A percentile compares a stretch with the other conserved stretches of the same genome.
Conservation (phyloP, 2,329 filamentous ascomycete species). For the Colletotrichum cuscutae region DNA sequence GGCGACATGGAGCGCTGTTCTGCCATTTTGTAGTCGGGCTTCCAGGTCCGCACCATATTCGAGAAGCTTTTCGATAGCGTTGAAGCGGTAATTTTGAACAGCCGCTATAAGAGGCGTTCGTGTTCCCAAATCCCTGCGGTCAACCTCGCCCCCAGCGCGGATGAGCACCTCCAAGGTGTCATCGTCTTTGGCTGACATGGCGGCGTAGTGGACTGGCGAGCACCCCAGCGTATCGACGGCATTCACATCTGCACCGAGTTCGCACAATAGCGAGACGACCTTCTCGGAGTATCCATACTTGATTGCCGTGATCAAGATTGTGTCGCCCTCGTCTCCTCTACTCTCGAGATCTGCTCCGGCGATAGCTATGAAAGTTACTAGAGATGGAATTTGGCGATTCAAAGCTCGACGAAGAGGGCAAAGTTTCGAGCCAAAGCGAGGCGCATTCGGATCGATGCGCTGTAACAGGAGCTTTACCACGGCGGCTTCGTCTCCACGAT, state of each 20-base stretch:
- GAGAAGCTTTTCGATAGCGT: constrained; percentile 33
- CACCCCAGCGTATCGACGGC: constrained; percentile 37
- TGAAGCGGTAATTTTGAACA: constrained; percentile 32
- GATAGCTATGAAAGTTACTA: constrained; percentile 37
- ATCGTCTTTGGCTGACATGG: constrained; percentile 31
- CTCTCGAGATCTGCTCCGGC: constrained; percentile 39
- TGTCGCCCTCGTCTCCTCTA: constrained; percentile 31
- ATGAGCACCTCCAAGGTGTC: constrained; percentile 37
- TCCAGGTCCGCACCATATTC: constrained; percentile 39
- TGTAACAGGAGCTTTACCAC: constrained; percentile 38
- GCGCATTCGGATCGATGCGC: constrained; percentile 37
- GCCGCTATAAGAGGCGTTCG: constrained; percentile 39
- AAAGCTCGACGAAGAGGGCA: constrained; percentile 39
- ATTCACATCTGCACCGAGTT: constrained; percentile 37
- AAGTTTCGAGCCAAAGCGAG: constrained; percentile 25
- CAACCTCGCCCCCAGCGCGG: constrained; percentile 36
- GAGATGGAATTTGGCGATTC: constrained; percentile 32
- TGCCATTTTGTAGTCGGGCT: constrained; percentile 32
- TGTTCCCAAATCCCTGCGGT: constrained; percentile 34
- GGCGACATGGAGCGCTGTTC: constrained; percentile 38
- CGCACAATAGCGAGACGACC: constrained; percentile 38
- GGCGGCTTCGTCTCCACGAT: constrained; percentile 35
- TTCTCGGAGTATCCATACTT: constrained; percentile 36
- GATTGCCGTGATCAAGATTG: constrained; percentile 37
- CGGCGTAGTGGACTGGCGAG: constrained; percentile 39